Evolutionary conservation across 352 stramenopile species (phyloP).

Genomic region (Aphanomyces stellatus): DNA sequence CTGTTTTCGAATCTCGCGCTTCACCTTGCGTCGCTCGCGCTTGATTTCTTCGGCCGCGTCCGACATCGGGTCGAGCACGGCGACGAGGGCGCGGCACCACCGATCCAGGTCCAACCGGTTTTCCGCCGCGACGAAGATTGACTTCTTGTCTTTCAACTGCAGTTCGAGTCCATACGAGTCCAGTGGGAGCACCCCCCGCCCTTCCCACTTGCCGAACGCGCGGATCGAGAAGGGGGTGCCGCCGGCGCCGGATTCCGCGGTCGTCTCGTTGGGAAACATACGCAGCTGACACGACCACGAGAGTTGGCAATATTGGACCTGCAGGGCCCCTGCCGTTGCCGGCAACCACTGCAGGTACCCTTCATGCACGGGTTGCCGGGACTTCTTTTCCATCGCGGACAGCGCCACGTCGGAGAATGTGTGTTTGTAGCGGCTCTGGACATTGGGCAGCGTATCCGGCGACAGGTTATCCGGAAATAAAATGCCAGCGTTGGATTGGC

Average conservation of each 20-base stretch:
- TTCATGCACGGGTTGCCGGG: constrained; percentile 13
- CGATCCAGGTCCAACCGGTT: constrained; percentile 78
- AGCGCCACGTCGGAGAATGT: neutral
- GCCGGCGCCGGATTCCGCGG: neutral
- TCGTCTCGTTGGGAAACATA: constrained; percentile 7
- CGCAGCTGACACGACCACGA: constrained; percentile 15
- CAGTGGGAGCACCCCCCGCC: constrained; percentile 43
- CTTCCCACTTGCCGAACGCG: constrained; percentile 74
- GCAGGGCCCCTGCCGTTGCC: neutral
- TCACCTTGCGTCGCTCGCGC: constrained; percentile 41
- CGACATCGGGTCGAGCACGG: constrained; percentile 60
- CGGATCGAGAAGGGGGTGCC: constrained; percentile 42
- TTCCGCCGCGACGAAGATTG: constrained; percentile 60
- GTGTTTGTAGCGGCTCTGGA: constrained; percentile 7
- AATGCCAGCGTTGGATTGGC: neutral
- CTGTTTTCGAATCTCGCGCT: constrained; percentile 46
- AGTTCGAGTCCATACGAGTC: constrained; percentile 74
- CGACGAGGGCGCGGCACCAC: constrained; percentile 67
- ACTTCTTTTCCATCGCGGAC: constrained; percentile 13
- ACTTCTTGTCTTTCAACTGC: constrained; percentile 47
- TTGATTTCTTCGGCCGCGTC: constrained; percentile 47
- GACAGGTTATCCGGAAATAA: neutral
- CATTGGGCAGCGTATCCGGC: neutral
- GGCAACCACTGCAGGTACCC: constrained; percentile 15
- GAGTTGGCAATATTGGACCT: constrained; percentile 10